Evolutionary conservation across 1,284 basidiomycete genomes (phyloP), one percentile per base, ranked within the genome.

Genomic region (Austroboletus niveus): DNA sequence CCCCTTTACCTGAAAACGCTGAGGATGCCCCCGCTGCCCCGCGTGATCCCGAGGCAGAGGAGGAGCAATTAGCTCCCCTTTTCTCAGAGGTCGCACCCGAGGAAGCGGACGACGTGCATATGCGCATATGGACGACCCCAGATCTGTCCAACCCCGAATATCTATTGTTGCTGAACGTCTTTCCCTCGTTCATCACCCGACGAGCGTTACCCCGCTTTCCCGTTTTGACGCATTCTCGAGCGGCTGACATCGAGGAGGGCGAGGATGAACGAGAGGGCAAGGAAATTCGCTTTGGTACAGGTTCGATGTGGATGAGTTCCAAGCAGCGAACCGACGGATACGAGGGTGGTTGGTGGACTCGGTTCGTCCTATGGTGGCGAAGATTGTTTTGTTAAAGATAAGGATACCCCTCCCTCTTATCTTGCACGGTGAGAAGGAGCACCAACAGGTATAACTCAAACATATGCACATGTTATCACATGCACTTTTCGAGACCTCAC

Each of bases 291-390:
- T 79, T 82, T 62, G 88, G 88, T 20, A 90, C 88, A 27, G 87
- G 87, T 12, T 74, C 74, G 42, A 84, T 90, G 77, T 86, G 83
- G 80, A 66, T 88, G 34, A 80, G 85, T 49, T 61, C 74, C 34
- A 80, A 75, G 60, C 66, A 71, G 48, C 82, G 87, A 34, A 69
- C 69, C 30, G 75, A 78, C 36, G 81, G 79, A 27, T 89, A 83
- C 81, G 73, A 79, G 61, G 87, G 87, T 17, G 76, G 79, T 49
- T 89, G 84, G 85, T 89, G 87, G 87, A 78, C 78, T 41, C 74
- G 83, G 57, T 81, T 90, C 62, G 71, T 81, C 58, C 65, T 81
- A 32, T 90, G 87, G 88, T 85, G 82, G 77, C 80, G 78, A 63
- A 79, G 76, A 68, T 57, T 83, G 38, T 87, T 89, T 69, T 87